A percentile compares a stretch with the other conserved stretches of the same genome.
These are phyloP conservation scores for Sanghuangporus sanghuang DNA, from an alignment of 1,284 basidiomycete genomes.

Conservation along the genomic window DNA sequence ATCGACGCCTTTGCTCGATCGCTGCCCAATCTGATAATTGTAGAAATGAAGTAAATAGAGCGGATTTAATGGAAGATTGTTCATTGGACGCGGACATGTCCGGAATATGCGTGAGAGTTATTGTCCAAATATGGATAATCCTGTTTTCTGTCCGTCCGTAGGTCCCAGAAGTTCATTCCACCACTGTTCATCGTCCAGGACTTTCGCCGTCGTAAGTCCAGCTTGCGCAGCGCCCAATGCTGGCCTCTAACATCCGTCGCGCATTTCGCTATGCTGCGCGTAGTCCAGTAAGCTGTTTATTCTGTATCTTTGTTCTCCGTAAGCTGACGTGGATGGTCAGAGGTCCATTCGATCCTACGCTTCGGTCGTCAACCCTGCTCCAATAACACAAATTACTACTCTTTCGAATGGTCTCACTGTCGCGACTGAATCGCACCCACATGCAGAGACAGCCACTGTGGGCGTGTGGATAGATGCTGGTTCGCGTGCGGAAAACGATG, in stretches of 20 bases:
- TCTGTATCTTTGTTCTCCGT: background rate
- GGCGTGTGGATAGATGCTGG: slow-evolving; percentile 99
- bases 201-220: slow-evolving; percentile 1
- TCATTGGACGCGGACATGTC: slow-evolving; percentile 4
- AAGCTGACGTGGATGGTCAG: slow-evolving; percentile 23
- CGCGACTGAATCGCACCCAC: slow-evolving; percentile 87
- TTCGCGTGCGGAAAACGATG: slow-evolving; percentile 91
- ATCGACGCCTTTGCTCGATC: slow-evolving; percentile 5
- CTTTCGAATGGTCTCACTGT: slow-evolving; percentile 91
- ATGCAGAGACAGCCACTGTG: slow-evolving; percentile 96
- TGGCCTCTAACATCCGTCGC: slow-evolving; percentile 55
- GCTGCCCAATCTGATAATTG: background rate
- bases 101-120: slow-evolving; percentile 10
- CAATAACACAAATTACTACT: slow-evolving; percentile 83
- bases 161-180: background rate
- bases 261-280: slow-evolving; percentile 54
- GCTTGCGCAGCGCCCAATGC: slow-evolving; percentile 31
- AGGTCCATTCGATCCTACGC: slow-evolving; percentile 56
- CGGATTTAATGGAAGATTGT: background rate
- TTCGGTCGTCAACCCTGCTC: slow-evolving; percentile 64
- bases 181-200: background rate
- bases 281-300: slow-evolving; percentile 40
- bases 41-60: background rate
- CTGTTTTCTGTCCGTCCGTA: background rate
- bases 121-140: background rate